Conservation (phyloP, 768 basidiomycete species). For the Tylopilus vinaceipallidus region DNA sequence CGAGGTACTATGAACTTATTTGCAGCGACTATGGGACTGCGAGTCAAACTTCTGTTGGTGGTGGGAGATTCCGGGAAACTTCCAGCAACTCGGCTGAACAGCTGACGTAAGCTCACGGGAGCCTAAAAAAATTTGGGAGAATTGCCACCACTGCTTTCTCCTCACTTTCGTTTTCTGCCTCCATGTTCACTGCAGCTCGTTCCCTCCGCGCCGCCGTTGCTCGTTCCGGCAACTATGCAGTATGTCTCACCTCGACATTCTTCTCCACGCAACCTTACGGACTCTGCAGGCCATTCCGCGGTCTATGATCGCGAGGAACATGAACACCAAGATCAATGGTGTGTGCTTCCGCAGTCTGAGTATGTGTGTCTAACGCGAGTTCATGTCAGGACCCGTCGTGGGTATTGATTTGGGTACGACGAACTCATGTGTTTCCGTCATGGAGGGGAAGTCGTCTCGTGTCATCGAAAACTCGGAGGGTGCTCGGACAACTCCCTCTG, state of each 20-base stretch:
- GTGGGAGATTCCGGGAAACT: slow-evolving; percentile 14
- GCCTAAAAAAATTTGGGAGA: slow-evolving; percentile 46
- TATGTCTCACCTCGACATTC: slow-evolving; percentile 29
- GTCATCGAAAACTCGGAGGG: slow-evolving; percentile 99
- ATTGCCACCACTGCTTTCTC: slow-evolving; percentile 32
- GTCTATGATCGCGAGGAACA: slow-evolving; percentile 80
- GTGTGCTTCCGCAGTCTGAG: slow-evolving; percentile 19
- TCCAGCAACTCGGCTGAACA: slow-evolving; percentile 9
- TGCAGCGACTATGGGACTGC: too few species aligned
- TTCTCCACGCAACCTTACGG: not conserved
- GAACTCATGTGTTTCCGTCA: slow-evolving; percentile 88
- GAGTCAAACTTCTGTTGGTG: not conserved
- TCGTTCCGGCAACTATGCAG: slow-evolving; percentile 65
- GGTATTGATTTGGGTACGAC: slow-evolving; percentile 97
- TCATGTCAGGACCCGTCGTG: slow-evolving; percentile 70
- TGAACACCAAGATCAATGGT: slow-evolving; percentile 95
- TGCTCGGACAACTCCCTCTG: slow-evolving; percentile 96
- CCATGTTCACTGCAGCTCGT: slow-evolving; percentile 73
- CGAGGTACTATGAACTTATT: too few species aligned
- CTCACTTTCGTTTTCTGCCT: slow-evolving; percentile 43
- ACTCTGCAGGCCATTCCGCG: slow-evolving; percentile 58
- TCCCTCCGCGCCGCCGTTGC: slow-evolving; percentile 57
- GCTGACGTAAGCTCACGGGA: slow-evolving; percentile 32
- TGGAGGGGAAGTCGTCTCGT: slow-evolving; percentile 93
- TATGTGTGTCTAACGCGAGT: not conserved